Evolutionary conservation across 306 rosid genomes (phyloP), one percentile per base, ranked within the genome.

Genomic region (Citrullus amarus): DNA sequence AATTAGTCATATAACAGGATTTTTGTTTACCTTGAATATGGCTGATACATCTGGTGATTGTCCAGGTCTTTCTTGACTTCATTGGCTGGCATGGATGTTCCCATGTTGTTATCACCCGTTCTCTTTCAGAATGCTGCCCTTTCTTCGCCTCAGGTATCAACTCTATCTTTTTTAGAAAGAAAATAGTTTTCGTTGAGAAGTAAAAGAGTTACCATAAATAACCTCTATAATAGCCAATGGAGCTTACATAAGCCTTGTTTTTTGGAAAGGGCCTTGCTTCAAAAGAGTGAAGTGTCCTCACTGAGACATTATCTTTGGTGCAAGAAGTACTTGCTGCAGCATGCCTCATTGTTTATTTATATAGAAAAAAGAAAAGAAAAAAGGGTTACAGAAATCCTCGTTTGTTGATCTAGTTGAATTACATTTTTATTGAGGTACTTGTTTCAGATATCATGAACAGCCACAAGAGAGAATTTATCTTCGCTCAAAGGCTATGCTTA

Each of bases 121-220:
- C 97, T 96, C 9, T 96, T 96, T 86, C 93, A 81, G 84, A 96
- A 88, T 85, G 91, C 97, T 76, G 87, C 99, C 65, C 43, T 88
- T 69, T 91, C 93, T 81, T 86, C 94, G 72, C 98, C 98, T 39
- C 87, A 96, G 84, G 99, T 96, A 22, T 62, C 12, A 20, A 38
- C 36, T 53, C 50, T 71, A 46, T 41, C 51, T 38, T 39, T 66
- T 67, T 32, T 28, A 41, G 71, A 65, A 65, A 65, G 13, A 36
- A 36, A 15, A 17, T 36, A 65, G 71, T 65, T 16, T 65, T 1
- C 71, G 11, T 60, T 11, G 66, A 60, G 6, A 25, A 20, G 18
- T 60, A 9, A 3, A 25, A 57, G 10, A 1, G 66, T 25, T 25
- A 59, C 38, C 63, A 60, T 25, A 60, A 11, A 60, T 22, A 12